Conservation (phyloP, 805 yeast genomes). For the Zygoascus flipseniorum region DNA sequence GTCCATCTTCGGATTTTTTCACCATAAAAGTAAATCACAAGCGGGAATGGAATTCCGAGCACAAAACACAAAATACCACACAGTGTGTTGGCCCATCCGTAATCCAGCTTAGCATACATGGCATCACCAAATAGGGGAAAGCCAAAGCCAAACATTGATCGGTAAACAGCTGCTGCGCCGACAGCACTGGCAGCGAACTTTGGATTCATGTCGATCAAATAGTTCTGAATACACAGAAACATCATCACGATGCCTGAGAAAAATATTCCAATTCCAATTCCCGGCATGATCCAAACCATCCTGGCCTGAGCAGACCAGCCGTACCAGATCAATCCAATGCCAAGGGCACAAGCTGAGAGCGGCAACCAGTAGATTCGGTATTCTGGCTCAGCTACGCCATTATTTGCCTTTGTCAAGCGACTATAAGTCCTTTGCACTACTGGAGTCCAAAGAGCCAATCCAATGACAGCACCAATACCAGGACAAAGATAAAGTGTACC, state of each 20-base stretch:
- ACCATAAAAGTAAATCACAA: conserved; percentile 48
- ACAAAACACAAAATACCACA: conserved; percentile 49
- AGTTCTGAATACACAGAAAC: conserved; percentile 61
- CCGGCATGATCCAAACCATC: conserved; percentile 55
- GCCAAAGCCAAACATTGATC: conserved; percentile 59
- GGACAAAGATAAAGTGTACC: conserved; percentile 55
- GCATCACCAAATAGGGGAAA: conserved; percentile 58
- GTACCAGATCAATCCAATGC: conserved; percentile 57
- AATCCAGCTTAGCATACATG: conserved; percentile 49
- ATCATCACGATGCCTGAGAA: conserved; percentile 52
- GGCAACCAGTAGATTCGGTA: conserved; percentile 46
- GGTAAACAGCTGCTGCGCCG: conserved; percentile 59
- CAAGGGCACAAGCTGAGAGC: conserved; percentile 42
- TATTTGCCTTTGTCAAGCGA: conserved; percentile 33
- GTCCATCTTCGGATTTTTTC: conserved; percentile 52
- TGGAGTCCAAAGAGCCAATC: conserved; percentile 42
- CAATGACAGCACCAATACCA: conserved; percentile 46
- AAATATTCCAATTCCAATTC: conserved; percentile 51
- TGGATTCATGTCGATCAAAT: conserved; percentile 64
- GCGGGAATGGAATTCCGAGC: conserved; percentile 58
- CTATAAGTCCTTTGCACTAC: conserved; percentile 36
- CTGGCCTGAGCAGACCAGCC: conserved; percentile 61
- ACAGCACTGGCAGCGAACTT: conserved; percentile 60
- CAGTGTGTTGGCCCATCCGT: conserved; percentile 65
- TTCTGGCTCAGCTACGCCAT: conserved; percentile 55